Evolutionary conservation across 768 basidiomycete species (phyloP), one percentile per base, ranked within the genome.

Genomic region (Mycena galericulata): DNA sequence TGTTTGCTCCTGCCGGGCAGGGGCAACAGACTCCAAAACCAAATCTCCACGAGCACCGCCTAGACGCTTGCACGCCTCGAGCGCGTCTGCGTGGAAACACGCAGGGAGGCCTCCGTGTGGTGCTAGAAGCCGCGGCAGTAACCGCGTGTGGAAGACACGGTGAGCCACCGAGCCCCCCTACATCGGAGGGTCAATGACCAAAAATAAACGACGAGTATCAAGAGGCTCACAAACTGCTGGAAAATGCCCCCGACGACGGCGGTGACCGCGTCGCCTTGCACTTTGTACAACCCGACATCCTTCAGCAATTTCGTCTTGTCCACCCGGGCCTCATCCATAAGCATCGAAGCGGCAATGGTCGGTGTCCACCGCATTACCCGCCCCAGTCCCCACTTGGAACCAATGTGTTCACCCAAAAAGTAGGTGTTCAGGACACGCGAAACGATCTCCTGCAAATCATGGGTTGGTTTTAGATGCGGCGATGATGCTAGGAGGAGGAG

Each of bases 181-280:
- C 60, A 70, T 71, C 24, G 62, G 38, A 46, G 26, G 40, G 38
- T 73, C 17, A 55, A 56, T 11, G 62, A 53, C 62, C 2, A 34
- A 34, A 38, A 41, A 45, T 20, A 45, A 32, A 18, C 27, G 34
- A 38, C 24, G 40, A 43, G 54, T 41, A 34, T 46, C n/a, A n/a
- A 71, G 58, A 36, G 58, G 84, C 93, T 65, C 74, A 95, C 94
- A 77, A 90, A 93, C 81, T 96, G 92, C 73, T 91, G 88, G 73
- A 89, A 93, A 15, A 94, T 85, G 8, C 89, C 92, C 26, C 94
- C 94, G 32, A 94, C 78, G 18, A 94, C 83, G 3, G 92, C 94
- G 71, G 91, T 89, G 6, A 94, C 92, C 0, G 90, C 85, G 64
- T 92, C 89, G 2, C 94, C 94, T 73, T 90, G 87, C 22, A 94